Evolutionary conservation across 2,329 filamentous ascomycete genomes (phyloP), one percentile per base, ranked within the genome.

Genomic region (Penicillium sp.): DNA sequence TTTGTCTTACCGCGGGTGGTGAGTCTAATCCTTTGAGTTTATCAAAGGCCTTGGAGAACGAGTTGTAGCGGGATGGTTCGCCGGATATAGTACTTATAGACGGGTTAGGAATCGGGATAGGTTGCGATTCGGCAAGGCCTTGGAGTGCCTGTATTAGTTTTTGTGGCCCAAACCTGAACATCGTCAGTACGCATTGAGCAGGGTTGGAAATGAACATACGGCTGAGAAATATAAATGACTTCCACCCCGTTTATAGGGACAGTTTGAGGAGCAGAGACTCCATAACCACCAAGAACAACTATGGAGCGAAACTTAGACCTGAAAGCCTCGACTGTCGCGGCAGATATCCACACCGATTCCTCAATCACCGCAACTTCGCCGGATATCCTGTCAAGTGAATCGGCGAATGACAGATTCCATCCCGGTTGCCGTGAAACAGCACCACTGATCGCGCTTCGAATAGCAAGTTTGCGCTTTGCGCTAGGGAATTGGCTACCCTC

Each of bases 291-390:
- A 5, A 74, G 63, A 2, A 74, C 64, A 26, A 73, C 61, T 5
- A 72, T 60, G 7, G 65, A 66, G n/a, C 53, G 67, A 38, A 69
- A 66, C 2, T 58, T 11, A 11, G 64, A 44, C 4, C 65, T 62
- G 7, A 68, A 47, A 2, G 64, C 54, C 1, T 64, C 52, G 2
- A 44, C n/a, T 6, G 44, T 35, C 1, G 64, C 57, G 0, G 68
- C 63, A 7, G 61, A 56, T n/a, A 68, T 58, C 7, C 74, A 58
- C 1, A 56, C 69, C 0, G 66, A 64, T 54, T 74, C 67, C 47
- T 75, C 73, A 0, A 75, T 51, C 3, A 75, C 66, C 1, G 58
- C 72, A 41, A 76, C 65, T 44, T 75, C 72, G 6, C 72, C 71
- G 3, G 59, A 41, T 0, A 64, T 68, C 7, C 66, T 63, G 1